Conservation (phyloP, 345 rosid genomes). For the Melaleuca quinquenervia region DNA sequence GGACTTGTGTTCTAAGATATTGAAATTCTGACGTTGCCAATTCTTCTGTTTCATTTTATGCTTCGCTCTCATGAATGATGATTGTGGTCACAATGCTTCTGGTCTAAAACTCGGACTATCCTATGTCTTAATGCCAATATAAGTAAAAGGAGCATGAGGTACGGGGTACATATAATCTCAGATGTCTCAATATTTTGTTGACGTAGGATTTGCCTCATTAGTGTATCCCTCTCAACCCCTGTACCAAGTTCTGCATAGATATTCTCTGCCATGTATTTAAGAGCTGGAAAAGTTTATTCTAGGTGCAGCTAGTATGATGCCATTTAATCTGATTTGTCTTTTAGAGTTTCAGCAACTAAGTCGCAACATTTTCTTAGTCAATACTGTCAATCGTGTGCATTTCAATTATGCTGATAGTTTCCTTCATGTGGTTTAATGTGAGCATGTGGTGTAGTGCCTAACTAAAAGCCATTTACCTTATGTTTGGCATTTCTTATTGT, state of each 20-base stretch:
- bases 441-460: neutral
- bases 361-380: neutral
- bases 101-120: neutral
- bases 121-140: neutral
- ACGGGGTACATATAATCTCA: neutral
- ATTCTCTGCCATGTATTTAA: neutral
- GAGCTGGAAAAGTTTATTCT: neutral
- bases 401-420: neutral
- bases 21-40: neutral
- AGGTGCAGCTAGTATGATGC: neutral
- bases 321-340: neutral
- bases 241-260: neutral
- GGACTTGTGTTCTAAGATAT: neutral
- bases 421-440: neutral
- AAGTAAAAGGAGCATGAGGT: neutral
- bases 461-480: neutral
- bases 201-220: neutral
- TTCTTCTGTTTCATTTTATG: neutral
- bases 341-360: neutral
- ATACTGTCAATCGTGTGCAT: neutral
- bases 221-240: neutral
- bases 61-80: neutral
- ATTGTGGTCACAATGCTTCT: neutral
- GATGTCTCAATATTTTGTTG: neutral
- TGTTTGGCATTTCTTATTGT: neutral